Base-by-base conservation (phyloP, 169 alveolate genomes). In the Besnoitia besnoiti region DNA sequence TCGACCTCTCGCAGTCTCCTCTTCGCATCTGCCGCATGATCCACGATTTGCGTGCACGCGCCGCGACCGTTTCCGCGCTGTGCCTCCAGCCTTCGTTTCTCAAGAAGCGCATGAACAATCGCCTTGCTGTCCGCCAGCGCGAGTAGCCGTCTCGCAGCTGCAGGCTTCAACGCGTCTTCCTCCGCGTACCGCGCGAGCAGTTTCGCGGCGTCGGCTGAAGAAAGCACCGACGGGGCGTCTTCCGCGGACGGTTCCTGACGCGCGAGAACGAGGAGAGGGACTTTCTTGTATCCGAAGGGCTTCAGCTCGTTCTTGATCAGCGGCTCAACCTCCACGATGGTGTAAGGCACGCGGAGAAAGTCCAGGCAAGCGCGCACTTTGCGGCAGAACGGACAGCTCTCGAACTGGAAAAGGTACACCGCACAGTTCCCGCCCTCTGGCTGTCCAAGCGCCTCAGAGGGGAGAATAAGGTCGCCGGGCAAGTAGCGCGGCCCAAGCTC, bases 361-460 rank as follows among this genome's bases (percentile, higher is more conserved):
- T 88, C 92, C 21, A 88, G 92, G 14, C 61, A 39, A 42, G 46
- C 49, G 30, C 85, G 85, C 27, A 88, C 92, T 55, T 88, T 88
- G 27, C 92, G 85, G 85, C 92, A 88, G 61, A 88, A 88, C 30
- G 92, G 92, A n/a, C 92, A 88, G 73, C 85, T 61, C 91, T 85
- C 91, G 49, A 47, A 85, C 85, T 85, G 91, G 42, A 67, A 42
- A 24, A 51, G 42, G 50, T 27, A 85, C 47, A 67, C 80, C n/a
- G 2, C 1, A n/a, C 80, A 67, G 44, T 67, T n/a, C n/a, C 44
- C n/a, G 40, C n/a, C 80, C 80, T 67, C 24, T 16, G 80, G 40
- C 44, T 14, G 10, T 35, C 46, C 42, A 30, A 1, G 14, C n/a
- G 51, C 51, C 30, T 16, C 37, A 14, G 59, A 33, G 47, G 51